These are phyloP conservation scores for Malus orientalis DNA, from an alignment of 306 rosid species.

Conservation along the genomic window DNA sequence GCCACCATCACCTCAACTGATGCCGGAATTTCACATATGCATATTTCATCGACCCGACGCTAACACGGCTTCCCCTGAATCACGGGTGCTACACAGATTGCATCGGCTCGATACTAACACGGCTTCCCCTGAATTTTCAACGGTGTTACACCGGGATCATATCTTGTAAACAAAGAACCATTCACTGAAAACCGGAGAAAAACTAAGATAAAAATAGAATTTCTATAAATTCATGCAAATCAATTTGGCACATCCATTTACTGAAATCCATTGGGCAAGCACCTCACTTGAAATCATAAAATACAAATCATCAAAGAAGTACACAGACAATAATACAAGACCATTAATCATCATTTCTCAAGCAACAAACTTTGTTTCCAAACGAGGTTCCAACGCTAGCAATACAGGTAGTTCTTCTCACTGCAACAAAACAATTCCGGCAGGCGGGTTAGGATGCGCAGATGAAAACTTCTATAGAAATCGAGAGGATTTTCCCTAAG, in stretches of 20 bases:
- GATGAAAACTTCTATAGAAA: conserved; percentile 32
- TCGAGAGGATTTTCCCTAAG: conserved; percentile 22
- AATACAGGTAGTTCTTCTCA: conserved; percentile 34
- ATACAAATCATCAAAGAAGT: conserved; percentile 36
- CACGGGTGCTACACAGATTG: not conserved
- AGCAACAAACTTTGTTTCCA: conserved; percentile 52
- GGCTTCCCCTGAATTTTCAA: not conserved
- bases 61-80: not conserved
- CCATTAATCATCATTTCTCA: conserved; percentile 50
- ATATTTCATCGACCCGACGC: not conserved
- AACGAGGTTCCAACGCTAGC: conserved; percentile 30
- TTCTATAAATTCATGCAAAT: conserved; percentile 44
- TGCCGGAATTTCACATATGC: not conserved
- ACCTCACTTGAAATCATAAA: conserved; percentile 33
- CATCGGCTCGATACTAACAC: not conserved
- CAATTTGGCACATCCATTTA: conserved; percentile 44
- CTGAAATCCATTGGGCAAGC: conserved; percentile 30
- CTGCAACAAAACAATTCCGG: conserved; percentile 47
- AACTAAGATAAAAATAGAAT: not conserved
- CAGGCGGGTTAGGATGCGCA: conserved; percentile 10
- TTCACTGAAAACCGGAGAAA: not conserved
- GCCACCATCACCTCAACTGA: not conserved
- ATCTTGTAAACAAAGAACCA: not conserved
- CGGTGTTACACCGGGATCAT: not conserved
- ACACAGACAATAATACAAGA: conserved; percentile 34